These are phyloP conservation scores for Monosporascus sp. DNA, from an alignment of 2,329 filamentous ascomycete genomes.

Conservation along the genomic window DNA sequence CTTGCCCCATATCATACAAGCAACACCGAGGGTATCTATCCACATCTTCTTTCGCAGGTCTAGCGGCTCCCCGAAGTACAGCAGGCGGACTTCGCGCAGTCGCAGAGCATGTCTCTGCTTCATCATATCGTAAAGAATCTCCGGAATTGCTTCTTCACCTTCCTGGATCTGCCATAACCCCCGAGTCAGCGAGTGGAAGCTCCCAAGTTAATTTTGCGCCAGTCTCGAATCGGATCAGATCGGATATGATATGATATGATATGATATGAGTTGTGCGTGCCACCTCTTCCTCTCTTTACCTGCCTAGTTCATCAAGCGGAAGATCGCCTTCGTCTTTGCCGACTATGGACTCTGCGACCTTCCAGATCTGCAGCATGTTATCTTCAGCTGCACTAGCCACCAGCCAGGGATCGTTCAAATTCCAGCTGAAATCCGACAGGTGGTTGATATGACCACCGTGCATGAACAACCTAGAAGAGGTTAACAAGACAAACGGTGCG, in stretches of 20 bases:
- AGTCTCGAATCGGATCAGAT: slow-evolving; percentile 1
- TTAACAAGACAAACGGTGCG: slow-evolving; percentile 7
- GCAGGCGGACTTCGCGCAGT: slow-evolving; percentile 4
- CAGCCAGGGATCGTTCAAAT: slow-evolving; percentile 93
- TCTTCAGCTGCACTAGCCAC: slow-evolving; percentile 95
- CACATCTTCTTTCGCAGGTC: neutral
- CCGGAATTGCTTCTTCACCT: slow-evolving; percentile 7
- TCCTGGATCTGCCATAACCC: slow-evolving; percentile 2
- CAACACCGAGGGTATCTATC: neutral
- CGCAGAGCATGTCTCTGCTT: slow-evolving; percentile 6
- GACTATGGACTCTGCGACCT: slow-evolving; percentile 76
- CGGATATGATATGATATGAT: neutral
- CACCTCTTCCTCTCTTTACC: slow-evolving; percentile 31
- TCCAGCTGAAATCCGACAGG: slow-evolving; percentile 96
- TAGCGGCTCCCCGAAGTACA: neutral
- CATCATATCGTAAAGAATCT: slow-evolving; percentile 10
- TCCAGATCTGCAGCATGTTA: slow-evolving; percentile 94
- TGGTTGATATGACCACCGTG: slow-evolving; percentile 97
- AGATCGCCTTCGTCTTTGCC: slow-evolving; percentile 71
- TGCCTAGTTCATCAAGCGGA: slow-evolving; percentile 71
- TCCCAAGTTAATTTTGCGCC: neutral
- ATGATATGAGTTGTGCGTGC: slow-evolving; percentile 1
- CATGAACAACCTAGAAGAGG: slow-evolving; percentile 75
- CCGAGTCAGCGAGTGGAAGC: neutral
- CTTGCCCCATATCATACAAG: neutral